phyloP scores from a whole-genome alignment of 768 basidiomycete genomes.

The Cyclocybe cylindracea region DNA sequence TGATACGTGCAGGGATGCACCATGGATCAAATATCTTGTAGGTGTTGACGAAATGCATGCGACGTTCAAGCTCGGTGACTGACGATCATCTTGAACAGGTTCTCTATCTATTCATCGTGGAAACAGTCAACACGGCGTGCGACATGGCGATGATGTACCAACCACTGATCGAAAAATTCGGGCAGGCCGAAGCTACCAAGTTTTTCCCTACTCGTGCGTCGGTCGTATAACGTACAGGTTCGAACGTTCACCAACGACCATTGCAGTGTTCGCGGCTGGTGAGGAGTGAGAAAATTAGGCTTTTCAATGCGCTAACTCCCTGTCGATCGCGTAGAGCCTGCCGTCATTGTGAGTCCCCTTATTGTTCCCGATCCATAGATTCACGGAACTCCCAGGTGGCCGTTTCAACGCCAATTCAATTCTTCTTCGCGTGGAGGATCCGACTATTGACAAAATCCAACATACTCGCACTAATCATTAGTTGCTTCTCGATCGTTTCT shows the following conservation, averaged over 20 bases:
- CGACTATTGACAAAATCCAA: constrained; percentile 38
- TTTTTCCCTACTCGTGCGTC: constrained; percentile 35
- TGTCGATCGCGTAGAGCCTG: constrained; percentile 27
- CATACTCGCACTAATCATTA: constrained; percentile 32
- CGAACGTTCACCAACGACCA: background rate
- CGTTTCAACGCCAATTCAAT: constrained; percentile 47
- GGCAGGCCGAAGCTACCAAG: constrained; percentile 30
- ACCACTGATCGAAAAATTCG: constrained; percentile 43
- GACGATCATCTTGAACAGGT: constrained; percentile 26
- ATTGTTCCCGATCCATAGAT: background rate
- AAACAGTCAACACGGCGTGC: constrained; percentile 43
- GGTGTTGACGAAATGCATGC: background rate
- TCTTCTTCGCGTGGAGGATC: constrained; percentile 48
- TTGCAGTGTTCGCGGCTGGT: constrained; percentile 23
- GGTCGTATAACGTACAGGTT: background rate
- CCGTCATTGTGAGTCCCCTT: constrained; percentile 26
- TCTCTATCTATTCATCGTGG: constrained; percentile 40
- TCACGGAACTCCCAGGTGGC: constrained; percentile 29
- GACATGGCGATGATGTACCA: constrained; percentile 49
- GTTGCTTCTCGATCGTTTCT: constrained; percentile 34
- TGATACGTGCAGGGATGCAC: constrained; percentile 34
- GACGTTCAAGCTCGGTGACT: background rate
- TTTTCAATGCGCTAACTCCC: background rate
- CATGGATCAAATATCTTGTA: constrained; percentile 43
- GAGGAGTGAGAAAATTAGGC: background rate